Evolutionary conservation across 768 basidiomycete genomes (phyloP), one percentile per base, ranked within the genome.

Genomic region (Collybiopsis luxurians): DNA sequence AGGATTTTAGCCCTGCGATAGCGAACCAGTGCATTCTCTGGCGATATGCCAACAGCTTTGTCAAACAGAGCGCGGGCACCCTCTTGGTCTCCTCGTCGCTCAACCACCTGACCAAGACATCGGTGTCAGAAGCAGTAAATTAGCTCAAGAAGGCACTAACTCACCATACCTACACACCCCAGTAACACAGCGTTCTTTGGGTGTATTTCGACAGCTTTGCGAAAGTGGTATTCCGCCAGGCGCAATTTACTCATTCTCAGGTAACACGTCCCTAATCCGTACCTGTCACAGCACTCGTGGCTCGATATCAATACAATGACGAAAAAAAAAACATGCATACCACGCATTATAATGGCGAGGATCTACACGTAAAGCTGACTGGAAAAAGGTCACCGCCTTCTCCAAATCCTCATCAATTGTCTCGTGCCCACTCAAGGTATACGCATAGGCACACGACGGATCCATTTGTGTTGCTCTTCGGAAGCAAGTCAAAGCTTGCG

Each of bases 261-360:
- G 78, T 98, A 98, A 67, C 95, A 98, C 34, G 92, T 92, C 59
- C 97, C 97, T 63, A 99, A 78, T n/a, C 97, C 97, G 72, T 98
- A 99, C 96, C 96, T 98, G 66, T 60, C 57, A 60, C 56, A 69
- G 63, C 67, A 72, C 59, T 55, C 62, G 66, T 42, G 30, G 73
- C 72, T 67, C n/a, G n/a, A 71, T 38, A 66, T 44, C 56, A 60
- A 58, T 23, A 28, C 54, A 44, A 49, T n/a, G 39, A 53, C 56
- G 44, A 55, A 60, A 63, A 51, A 12, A 23, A 65, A 54, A 59
- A 55, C 61, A 66, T 60, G 66, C 91, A 70, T 71, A 97, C 97
- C 97, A 98, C 53, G 97, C 97, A 74, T 97, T 96, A 73, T 98
- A 99, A 73, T 97, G 94, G 73, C 92, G 86, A 66, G 84, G 75